Percentiles rank a stretch among this genome's conserved stretches.
These are phyloP conservation scores for Citrullus amarus DNA, from an alignment of 306 rosid species.

Conservation along the genomic window DNA sequence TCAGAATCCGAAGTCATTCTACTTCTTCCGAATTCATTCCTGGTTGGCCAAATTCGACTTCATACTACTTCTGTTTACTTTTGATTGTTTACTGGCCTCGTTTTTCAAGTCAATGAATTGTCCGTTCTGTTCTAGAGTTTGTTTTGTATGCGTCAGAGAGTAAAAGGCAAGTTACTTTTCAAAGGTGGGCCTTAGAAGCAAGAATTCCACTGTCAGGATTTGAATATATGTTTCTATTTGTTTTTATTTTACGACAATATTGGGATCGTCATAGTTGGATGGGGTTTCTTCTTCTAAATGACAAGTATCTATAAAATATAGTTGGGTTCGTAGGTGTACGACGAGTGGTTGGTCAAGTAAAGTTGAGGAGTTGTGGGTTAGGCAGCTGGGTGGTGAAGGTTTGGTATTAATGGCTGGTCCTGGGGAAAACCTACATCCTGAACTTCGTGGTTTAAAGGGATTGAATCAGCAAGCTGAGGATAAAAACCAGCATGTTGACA, in stretches of 20 bases:
- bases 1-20: background rate
- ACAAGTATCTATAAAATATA: background rate
- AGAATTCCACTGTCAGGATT: background rate
- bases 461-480: constrained; percentile 14
- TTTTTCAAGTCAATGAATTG: background rate
- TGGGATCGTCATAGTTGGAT: background rate
- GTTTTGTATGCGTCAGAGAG: background rate
- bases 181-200: background rate
- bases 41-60: background rate
- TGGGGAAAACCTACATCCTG: constrained; percentile 28
- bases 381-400: constrained; percentile 18
- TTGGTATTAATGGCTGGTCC: constrained; percentile 50
- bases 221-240: background rate
- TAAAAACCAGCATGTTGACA: constrained; percentile 11
- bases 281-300: background rate
- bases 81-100: background rate
- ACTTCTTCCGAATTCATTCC: background rate
- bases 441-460: constrained; percentile 25
- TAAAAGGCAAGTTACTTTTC: background rate
- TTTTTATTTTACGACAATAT: background rate
- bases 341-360: constrained; percentile 14
- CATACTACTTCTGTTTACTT: background rate
- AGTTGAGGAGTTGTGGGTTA: constrained; percentile 32
- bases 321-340: background rate
- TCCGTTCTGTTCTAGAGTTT: background rate